Conservation (phyloP, 2,329 filamentous ascomycete genomes). For the Hypomyces rosellus region DNA sequence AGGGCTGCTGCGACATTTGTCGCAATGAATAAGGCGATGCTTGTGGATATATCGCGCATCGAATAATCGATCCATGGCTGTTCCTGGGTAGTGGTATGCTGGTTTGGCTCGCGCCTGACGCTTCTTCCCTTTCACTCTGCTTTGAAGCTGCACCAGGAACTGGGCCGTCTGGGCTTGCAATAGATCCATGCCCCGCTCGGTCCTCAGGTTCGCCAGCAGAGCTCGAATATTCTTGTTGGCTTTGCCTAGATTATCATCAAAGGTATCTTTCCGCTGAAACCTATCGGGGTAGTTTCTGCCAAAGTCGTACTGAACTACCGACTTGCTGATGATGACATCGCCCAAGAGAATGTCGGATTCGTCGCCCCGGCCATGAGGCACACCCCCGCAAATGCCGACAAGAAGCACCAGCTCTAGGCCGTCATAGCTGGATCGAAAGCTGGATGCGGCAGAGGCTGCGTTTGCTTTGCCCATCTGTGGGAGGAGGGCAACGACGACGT, state of each 20-base stretch:
- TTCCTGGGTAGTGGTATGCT: no score
- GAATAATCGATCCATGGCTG: no score
- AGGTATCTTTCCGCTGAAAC: slow-evolving; percentile 10
- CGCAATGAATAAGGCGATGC: neutral
- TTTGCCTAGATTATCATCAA: no score
- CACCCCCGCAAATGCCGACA: slow-evolving; percentile 34
- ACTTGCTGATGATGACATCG: slow-evolving; percentile 26
- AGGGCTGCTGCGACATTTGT: neutral
- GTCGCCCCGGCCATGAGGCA: slow-evolving; percentile 17
- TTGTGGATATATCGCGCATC: no score
- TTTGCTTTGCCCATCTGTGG: slow-evolving; percentile 22
- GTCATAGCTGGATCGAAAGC: slow-evolving; percentile 26
- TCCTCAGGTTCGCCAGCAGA: no score
- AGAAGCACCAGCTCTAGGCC: slow-evolving; percentile 27
- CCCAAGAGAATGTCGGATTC: slow-evolving; percentile 21
- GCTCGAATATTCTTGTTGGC: no score
- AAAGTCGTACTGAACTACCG: slow-evolving; percentile 25
- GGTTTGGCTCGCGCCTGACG: no score
- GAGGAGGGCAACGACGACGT: slow-evolving; percentile 22
- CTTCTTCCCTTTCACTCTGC: no score
- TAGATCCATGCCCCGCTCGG: no score
- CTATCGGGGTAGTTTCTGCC: slow-evolving; percentile 18
- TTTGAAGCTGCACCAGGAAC: no score
- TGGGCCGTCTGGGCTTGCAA: no score
- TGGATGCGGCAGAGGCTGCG: slow-evolving; percentile 21